Evolutionary conservation across 2,329 filamentous ascomycete genomes (phyloP), one percentile per base, ranked within the genome.

Genomic region (Aspergillus persii): DNA sequence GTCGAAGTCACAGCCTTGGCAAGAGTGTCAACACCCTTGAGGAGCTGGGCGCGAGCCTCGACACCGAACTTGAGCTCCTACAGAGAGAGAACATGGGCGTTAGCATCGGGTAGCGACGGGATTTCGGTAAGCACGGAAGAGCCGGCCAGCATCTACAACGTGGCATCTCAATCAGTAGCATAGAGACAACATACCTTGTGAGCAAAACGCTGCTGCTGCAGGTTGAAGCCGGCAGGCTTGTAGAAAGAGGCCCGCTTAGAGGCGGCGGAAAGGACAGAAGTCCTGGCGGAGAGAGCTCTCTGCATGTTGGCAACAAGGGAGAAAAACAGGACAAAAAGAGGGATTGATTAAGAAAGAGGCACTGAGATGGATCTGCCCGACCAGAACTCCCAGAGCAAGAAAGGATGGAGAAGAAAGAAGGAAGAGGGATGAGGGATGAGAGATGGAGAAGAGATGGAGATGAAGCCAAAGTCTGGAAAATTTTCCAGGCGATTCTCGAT

Each of bases 11-110:
- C 95, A 65, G 95, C 95, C 83, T 89, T 96, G 72, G 95, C 93
- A 66, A 99, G 88, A 69, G 95, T 98, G 79, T 99, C 95, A 66
- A 98, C 93, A 86, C 95, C 95, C 74, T 89, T 88, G 68, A 99
- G 86, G 64, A 99, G 88, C 69, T 92, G 78, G 72, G 93, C 92
- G 76, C 95, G 89, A 71, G 83, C 95, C 78, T 99, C 95, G 66
- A 98, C 94, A 74, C 95, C 95, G 69, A 99, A 99, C 83, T 96
- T 98, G 77, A 99, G 86, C 78, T 99, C 95, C 92, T 97, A 67
- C 18, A 53, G 3, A 11, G 50, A 31, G 41, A 56, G 52, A 54
- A 36, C 4, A 36, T 33, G 9, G 53, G 31, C 58, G 69, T 79
- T 56, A 79, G 74, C 52, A 64, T 57, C 54, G 58, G 36, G 36